These are phyloP conservation scores for Pseudocercospora crystallina DNA, from an alignment of 2,329 filamentous ascomycete species.

Conservation along the genomic window DNA sequence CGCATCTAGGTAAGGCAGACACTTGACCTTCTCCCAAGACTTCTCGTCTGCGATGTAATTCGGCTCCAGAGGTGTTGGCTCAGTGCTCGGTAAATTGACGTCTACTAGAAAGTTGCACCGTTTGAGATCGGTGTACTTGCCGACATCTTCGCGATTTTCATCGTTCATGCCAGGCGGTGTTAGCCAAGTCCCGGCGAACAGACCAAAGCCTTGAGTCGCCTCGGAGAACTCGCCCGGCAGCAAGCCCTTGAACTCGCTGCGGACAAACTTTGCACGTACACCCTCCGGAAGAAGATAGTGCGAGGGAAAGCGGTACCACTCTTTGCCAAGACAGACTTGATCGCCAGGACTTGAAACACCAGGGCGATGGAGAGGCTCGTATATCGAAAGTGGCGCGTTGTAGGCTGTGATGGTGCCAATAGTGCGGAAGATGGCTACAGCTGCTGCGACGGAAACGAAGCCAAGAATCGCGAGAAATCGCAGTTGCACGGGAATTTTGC, in stretches of 20 bases:
- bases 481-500: conserved; percentile 71
- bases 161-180: conserved; percentile 87
- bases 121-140: conserved; percentile 78
- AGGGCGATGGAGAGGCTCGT: conserved; percentile 61
- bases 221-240: conserved; percentile 88
- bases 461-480: conserved; percentile 64
- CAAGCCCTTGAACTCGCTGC: conserved; percentile 84
- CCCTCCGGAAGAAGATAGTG: conserved; percentile 85
- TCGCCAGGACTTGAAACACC: conserved; percentile 61
- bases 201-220: conserved; percentile 61
- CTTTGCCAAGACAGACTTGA: conserved; percentile 85
- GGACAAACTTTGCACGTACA: conserved; percentile 84
- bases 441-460: conserved; percentile 51
- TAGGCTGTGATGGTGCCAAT: conserved; percentile 79
- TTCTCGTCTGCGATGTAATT: conserved; percentile 71
- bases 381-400: conserved; percentile 73
- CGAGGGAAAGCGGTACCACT: conserved; percentile 97
- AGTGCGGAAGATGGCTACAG: conserved; percentile 68
- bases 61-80: conserved; percentile 69
- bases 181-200: conserved; percentile 82
- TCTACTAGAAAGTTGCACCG: conserved; percentile 85
- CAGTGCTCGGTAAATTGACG: conserved; percentile 68
- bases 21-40: conserved; percentile 77
- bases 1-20: conserved; percentile 78
- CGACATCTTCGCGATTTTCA: conserved; percentile 78